A percentile compares a stretch with the other conserved stretches of the same genome.
Conservation (phyloP, 2,329 filamentous ascomycete genomes). For the Exophiala xenobiotica region DNA sequence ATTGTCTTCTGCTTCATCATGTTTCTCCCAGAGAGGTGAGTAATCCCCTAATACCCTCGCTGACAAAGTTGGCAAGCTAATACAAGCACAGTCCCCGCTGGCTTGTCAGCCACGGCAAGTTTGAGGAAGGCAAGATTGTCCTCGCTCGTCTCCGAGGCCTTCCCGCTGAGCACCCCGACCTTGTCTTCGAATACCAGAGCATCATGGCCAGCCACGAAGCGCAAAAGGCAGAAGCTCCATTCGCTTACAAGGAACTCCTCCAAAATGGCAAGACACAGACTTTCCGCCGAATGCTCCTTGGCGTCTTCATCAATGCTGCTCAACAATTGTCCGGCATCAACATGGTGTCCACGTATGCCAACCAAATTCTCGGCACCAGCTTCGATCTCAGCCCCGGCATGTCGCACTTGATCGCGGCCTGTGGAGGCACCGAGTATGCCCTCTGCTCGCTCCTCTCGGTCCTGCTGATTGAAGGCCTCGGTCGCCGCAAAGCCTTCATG, state of each 20-base stretch:
- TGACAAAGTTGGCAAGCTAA: conserved; percentile 41
- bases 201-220: conserved; percentile 10
- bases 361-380: conserved; percentile 44
- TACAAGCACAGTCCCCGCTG: conserved; percentile 57
- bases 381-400: conserved; percentile 42
- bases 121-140: conserved; percentile 52
- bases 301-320: conserved; percentile 59
- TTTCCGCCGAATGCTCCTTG: conserved; percentile 54
- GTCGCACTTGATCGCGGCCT: conserved; percentile 52
- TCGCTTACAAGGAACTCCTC: conserved; percentile 46
- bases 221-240: conserved; percentile 10
- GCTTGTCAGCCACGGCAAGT: conserved; percentile 56
- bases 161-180: conserved; percentile 1
- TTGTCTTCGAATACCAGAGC: conserved; percentile 5
- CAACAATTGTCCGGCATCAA: conserved; percentile 49
- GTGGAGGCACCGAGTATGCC: conserved; percentile 56
- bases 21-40: conserved; percentile 41
- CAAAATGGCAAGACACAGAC: conserved; percentile 56
- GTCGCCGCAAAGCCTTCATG: conserved; percentile 68
- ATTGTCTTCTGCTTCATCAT: conserved; percentile 7
- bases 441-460: conserved; percentile 52
- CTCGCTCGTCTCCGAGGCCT: conserved; percentile 32
- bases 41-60: conserved; percentile 55
- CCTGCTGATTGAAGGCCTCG: conserved; percentile 52
- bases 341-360: conserved; percentile 46